These are phyloP conservation scores for Geranomyces michiganensis DNA, from an alignment of 192 early-diverging fungal genomes.

Conservation along the genomic window DNA sequence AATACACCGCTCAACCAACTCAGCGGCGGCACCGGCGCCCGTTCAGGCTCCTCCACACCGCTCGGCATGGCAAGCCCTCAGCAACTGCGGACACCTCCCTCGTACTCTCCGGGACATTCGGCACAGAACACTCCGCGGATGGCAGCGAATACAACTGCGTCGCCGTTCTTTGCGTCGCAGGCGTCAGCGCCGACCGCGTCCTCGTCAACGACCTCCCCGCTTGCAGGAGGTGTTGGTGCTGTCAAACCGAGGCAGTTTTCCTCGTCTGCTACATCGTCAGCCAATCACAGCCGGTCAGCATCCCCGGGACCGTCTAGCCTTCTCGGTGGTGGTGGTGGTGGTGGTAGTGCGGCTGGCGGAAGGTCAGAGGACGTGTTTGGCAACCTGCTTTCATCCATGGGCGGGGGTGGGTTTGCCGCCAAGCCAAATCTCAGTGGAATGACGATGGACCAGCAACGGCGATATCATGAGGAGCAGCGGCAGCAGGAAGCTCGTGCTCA, in stretches of 20 bases:
- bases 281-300: conserved; percentile 16
- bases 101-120: conserved; percentile 15
- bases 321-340: not conserved
- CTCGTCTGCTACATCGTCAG: not conserved
- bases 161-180: conserved; percentile 9
- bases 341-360: not conserved
- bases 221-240: not conserved
- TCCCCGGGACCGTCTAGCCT: conserved; percentile 13
- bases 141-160: conserved; percentile 8
- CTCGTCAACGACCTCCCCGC: not conserved
- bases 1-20: conserved; percentile 28
- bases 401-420: not conserved
- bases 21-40: not conserved
- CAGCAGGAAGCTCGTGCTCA: not conserved
- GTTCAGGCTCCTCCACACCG: not conserved
- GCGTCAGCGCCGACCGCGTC: not conserved
- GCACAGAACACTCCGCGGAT: conserved; percentile 14
- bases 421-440: conserved; percentile 14
- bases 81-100: conserved; percentile 9
- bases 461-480: conserved; percentile 20
- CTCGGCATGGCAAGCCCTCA: not conserved
- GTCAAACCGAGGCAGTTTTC: not conserved
- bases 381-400: conserved; percentile 35
- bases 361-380: conserved; percentile 33
- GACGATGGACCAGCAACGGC: conserved; percentile 32